Percentiles rank a stretch among this genome's conserved stretches.
Evolutionary conservation across 192 early-diverging fungal species (phyloP).

Genomic region (Cladochytrium replicatum): DNA sequence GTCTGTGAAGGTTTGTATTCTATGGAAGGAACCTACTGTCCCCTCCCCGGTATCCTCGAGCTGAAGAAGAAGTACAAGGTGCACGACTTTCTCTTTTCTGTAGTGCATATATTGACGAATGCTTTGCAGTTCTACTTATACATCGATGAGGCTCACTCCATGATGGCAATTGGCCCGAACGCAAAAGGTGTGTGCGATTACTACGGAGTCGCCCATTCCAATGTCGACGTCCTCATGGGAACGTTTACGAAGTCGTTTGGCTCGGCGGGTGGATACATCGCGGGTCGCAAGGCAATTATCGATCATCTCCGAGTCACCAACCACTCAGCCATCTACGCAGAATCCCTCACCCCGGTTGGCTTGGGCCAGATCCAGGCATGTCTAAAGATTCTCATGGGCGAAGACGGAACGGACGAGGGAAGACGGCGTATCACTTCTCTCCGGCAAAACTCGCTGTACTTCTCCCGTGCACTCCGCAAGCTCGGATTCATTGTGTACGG

Average conservation of each 20-base stretch:
- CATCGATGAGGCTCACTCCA: slow-evolving; percentile 95
- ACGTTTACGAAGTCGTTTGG: slow-evolving; percentile 98
- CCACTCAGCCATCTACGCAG: slow-evolving; percentile 82
- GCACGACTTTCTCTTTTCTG: no score
- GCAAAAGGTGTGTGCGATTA: slow-evolving; percentile 95
- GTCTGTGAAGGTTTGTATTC: slow-evolving; percentile 94
- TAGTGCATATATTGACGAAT: slow-evolving; percentile 9
- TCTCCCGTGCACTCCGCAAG: slow-evolving; percentile 64
- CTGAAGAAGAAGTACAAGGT: slow-evolving; percentile 85
- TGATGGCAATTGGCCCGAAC: slow-evolving; percentile 86
- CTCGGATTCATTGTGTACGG: slow-evolving; percentile 95
- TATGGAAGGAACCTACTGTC: slow-evolving; percentile 92
- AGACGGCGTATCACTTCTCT: slow-evolving; percentile 70
- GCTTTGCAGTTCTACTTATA: slow-evolving; percentile 74
- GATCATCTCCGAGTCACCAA: slow-evolving; percentile 68
- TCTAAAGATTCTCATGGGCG: slow-evolving; percentile 88
- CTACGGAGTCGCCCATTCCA: slow-evolving; percentile 76
- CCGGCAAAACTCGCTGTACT: slow-evolving; percentile 78
- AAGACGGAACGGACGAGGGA: slow-evolving; percentile 67
- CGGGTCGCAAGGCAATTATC: slow-evolving; percentile 60
- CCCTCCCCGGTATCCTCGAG: slow-evolving; percentile 77
- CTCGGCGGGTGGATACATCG: slow-evolving; percentile 92
- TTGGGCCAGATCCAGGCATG: slow-evolving; percentile 82
- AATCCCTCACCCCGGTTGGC: slow-evolving; percentile 76
- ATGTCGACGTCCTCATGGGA: slow-evolving; percentile 94